Conservation (phyloP, 352 stramenopile genomes). For the Pythium folliculosum region DNA sequence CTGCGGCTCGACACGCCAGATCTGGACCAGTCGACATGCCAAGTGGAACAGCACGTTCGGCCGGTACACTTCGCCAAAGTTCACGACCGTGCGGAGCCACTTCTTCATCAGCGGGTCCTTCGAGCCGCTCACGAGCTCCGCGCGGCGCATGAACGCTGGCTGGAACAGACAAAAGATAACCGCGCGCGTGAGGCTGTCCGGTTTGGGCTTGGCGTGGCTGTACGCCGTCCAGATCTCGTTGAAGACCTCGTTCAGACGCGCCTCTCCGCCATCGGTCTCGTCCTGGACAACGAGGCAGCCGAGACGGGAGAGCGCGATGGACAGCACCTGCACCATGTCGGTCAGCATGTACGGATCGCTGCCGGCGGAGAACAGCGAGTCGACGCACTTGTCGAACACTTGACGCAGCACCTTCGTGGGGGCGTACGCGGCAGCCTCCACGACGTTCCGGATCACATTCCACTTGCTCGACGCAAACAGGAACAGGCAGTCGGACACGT, state of each 20-base stretch:
- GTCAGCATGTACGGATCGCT: constrained; percentile 57
- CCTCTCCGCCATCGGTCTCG: constrained; percentile 17
- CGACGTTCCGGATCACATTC: constrained; percentile 49
- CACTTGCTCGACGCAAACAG: constrained; percentile 58
- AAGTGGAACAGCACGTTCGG: constrained; percentile 85
- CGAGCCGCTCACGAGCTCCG: constrained; percentile 18
- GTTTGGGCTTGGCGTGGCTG: constrained; percentile 66
- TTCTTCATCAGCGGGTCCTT: constrained; percentile 43
- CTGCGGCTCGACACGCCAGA: constrained; percentile 57
- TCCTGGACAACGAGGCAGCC: constrained; percentile 32
- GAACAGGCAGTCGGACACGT: constrained; percentile 32
- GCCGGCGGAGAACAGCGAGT: constrained; percentile 53
- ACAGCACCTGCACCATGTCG: constrained; percentile 73
- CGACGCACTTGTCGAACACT: constrained; percentile 48
- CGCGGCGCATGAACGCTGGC: constrained; percentile 52
- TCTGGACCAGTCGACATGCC: constrained; percentile 58
- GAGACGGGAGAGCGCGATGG: constrained; percentile 50
- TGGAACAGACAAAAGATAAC: constrained; percentile 77
- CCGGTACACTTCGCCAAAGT: constrained; percentile 56
- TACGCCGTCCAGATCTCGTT: constrained; percentile 71
- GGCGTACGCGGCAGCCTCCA: constrained; percentile 55
- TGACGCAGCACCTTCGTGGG: constrained; percentile 38
- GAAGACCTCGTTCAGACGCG: constrained; percentile 45
- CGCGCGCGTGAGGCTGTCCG: constrained; percentile 61
- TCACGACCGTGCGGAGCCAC: constrained; percentile 56